A percentile compares a stretch with the other conserved stretches of the same genome.
These are phyloP conservation scores for Penicillium italicum DNA, from an alignment of 2,329 filamentous ascomycete genomes.

Conservation along the genomic window DNA sequence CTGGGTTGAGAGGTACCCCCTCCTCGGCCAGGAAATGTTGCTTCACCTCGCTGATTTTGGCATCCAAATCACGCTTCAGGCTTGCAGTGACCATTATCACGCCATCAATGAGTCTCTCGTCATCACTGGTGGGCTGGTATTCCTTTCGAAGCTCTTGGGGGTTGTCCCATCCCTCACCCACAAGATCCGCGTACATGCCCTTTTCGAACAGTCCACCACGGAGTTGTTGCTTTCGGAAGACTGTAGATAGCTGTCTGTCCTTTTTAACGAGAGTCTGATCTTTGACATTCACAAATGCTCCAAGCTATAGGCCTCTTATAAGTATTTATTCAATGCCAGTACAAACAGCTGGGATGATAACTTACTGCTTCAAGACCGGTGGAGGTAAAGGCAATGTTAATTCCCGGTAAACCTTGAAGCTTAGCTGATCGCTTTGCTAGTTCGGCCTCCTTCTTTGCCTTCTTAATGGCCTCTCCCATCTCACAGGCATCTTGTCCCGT, in stretches of 20 bases:
- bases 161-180: conserved; percentile 13
- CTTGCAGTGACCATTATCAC: conserved; percentile 5
- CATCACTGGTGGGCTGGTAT: background rate
- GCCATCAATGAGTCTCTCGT: conserved; percentile 1
- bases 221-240: background rate
- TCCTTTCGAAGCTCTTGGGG: conserved; percentile 7
- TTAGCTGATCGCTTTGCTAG: background rate
- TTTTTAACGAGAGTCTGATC: background rate
- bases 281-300: background rate
- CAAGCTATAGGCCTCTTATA: background rate
- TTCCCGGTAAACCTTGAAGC: conserved; percentile 2
- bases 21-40: background rate
- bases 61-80: background rate
- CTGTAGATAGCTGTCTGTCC: background rate
- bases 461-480: background rate
- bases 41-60: conserved; percentile 4
- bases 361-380: conserved; percentile 9
- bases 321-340: background rate
- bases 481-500: conserved; percentile 7
- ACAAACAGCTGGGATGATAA: background rate
- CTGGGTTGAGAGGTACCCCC: background rate
- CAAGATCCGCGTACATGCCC: conserved; percentile 14
- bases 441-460: background rate
- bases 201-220: conserved; percentile 8
- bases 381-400: conserved; percentile 9